These are phyloP conservation scores for Zygosaccharomyces pseudobailii DNA, from an alignment of 1,139 yeast genomes.

Conservation along the genomic window DNA sequence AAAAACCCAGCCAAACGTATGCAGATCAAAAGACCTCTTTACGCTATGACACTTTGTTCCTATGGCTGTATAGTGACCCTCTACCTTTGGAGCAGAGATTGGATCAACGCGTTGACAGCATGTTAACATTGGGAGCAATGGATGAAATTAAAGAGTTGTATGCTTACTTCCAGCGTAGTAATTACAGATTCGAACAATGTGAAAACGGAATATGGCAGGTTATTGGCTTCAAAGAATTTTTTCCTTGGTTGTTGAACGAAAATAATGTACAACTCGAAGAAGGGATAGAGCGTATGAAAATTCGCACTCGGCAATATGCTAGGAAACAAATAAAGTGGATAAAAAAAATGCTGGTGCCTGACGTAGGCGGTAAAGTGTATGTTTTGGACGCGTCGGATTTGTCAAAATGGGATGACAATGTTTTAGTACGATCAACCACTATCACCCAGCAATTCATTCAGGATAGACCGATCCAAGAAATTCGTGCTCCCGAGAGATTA, in stretches of 20 bases:
- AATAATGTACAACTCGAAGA: conserved; percentile 35
- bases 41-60: conserved; percentile 61
- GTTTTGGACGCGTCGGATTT: conserved; percentile 76
- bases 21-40: conserved; percentile 55
- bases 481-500: conserved; percentile 45
- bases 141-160: conserved; percentile 63
- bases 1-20: conserved; percentile 67
- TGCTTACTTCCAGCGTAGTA: conserved; percentile 35
- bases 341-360: conserved; percentile 60
- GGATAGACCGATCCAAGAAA: conserved; percentile 16
- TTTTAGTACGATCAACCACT: conserved; percentile 48
- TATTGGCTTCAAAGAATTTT: conserved; percentile 89
- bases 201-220: conserved; percentile 90
- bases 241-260: conserved; percentile 60
- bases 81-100: conserved; percentile 55
- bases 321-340: conserved; percentile 93
- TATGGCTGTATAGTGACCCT: conserved; percentile 82
- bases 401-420: conserved; percentile 52
- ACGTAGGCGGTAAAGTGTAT: conserved; percentile 64
- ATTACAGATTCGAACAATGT: conserved; percentile 38
- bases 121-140: conserved; percentile 67
- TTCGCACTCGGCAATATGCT: conserved; percentile 81
- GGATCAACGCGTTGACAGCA: conserved; percentile 74
- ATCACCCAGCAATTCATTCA: conserved; percentile 46
- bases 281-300: conserved; percentile 74